Evolutionary conservation across 2,329 filamentous ascomycete species (phyloP).

Genomic region (Hypoxylon sp.): DNA sequence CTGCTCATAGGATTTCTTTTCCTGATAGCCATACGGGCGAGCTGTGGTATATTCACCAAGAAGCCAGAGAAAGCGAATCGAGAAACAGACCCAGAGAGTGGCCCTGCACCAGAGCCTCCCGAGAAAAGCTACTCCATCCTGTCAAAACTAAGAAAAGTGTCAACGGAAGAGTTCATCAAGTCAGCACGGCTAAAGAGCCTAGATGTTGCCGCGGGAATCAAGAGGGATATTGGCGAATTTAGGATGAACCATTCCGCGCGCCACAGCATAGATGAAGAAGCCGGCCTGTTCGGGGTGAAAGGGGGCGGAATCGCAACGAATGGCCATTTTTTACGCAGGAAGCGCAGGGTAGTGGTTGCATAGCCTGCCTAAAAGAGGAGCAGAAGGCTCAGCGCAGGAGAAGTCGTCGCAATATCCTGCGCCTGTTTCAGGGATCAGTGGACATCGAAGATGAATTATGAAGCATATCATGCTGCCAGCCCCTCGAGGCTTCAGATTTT

Average conservation of each 20-base stretch:
- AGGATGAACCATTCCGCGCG: conserved; percentile 1
- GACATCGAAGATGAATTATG: conserved; percentile 30
- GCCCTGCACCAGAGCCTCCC: not conserved
- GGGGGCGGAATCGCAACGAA: conserved; percentile 4
- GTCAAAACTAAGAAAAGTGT: conserved; percentile 19
- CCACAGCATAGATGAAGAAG: conserved; percentile 24
- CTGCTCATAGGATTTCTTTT: conserved; percentile 33
- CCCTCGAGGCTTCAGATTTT: conserved; percentile 9
- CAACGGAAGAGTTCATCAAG: conserved; percentile 23
- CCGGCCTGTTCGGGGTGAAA: conserved; percentile 4
- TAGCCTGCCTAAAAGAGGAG: conserved; percentile 29
- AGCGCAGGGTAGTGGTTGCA: conserved; percentile 32
- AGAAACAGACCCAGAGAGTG: conserved; percentile 14
- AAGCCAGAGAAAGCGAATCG: not conserved
- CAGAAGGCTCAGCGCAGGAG: conserved; percentile 24
- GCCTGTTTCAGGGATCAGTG: conserved; percentile 30
- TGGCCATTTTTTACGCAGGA: conserved; percentile 46
- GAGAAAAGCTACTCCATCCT: conserved; percentile 13
- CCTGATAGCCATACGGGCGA: conserved; percentile 7
- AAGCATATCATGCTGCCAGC: conserved; percentile 12
- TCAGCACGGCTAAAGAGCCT: conserved; percentile 25
- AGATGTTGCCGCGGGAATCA: conserved; percentile 28
- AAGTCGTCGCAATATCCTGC: conserved; percentile 26
- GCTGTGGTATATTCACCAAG: not conserved
- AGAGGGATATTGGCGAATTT: conserved; percentile 20